Percentiles rank a stretch among this genome's conserved stretches.
These are phyloP conservation scores for Penicillium verrucosum DNA, from an alignment of 2,329 filamentous ascomycete genomes.

Conservation along the genomic window DNA sequence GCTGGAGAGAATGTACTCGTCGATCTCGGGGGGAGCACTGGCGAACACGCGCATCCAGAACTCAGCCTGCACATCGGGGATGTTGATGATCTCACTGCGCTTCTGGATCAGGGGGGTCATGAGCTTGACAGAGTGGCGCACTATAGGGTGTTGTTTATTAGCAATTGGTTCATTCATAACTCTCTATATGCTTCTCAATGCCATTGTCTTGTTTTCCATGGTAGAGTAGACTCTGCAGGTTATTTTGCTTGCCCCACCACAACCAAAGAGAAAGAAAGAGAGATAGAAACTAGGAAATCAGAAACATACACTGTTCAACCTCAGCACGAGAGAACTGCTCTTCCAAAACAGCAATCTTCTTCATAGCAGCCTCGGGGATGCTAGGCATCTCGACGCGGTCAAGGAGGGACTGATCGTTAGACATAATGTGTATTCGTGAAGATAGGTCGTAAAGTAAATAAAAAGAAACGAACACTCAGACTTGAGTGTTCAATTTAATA, in stretches of 20 bases:
- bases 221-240: not conserved
- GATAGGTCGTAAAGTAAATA: not conserved
- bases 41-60: constrained; percentile 97
- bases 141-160: constrained; percentile 42
- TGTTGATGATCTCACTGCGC: constrained; percentile 65
- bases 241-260: not conserved
- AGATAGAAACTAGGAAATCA: not conserved
- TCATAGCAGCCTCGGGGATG: constrained; percentile 47
- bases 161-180: not conserved
- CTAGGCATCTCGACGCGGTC: constrained; percentile 35
- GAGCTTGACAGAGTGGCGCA: constrained; percentile 69
- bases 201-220: not conserved
- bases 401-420: constrained; percentile 31
- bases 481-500: not conserved
- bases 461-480: constrained; percentile 5
- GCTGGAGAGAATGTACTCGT: constrained; percentile 78
- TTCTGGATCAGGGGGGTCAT: constrained; percentile 70
- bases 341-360: constrained; percentile 72
- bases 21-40: constrained; percentile 78
- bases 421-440: constrained; percentile 17
- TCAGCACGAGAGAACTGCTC: constrained; percentile 81
- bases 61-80: constrained; percentile 59
- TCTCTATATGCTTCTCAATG: not conserved
- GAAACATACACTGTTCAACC: constrained; percentile 70
- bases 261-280: too few species aligned